Evolutionary conservation across 2,329 filamentous ascomycete genomes (phyloP).

Genomic region (Arthrinium puccinioides): DNA sequence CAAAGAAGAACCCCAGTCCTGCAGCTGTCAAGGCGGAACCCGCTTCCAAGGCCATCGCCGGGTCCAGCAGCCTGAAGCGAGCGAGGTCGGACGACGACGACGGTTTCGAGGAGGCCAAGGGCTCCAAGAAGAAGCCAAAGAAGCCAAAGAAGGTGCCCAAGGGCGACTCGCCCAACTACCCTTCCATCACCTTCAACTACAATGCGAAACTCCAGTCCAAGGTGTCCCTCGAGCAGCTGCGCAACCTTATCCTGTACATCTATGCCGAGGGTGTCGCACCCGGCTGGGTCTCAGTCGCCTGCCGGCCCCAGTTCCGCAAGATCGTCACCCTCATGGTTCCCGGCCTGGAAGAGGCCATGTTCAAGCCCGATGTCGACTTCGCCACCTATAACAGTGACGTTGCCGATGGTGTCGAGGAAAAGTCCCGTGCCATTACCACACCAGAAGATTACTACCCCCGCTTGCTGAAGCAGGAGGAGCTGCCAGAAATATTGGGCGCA

Average conservation of each 20-base stretch:
- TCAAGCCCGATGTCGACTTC: constrained; percentile 54
- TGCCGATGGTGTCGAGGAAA: constrained; percentile 18
- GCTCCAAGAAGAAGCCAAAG: constrained; percentile 36
- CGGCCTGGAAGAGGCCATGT: constrained; percentile 85
- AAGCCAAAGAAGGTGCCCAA: constrained; percentile 56
- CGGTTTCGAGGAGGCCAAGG: constrained; percentile 50
- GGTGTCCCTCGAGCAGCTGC: constrained; percentile 55
- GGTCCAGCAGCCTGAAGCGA: constrained; percentile 38
- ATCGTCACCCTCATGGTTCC: constrained; percentile 89
- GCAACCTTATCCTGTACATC: constrained; percentile 58
- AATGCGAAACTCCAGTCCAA: constrained; percentile 52
- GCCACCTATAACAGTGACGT: constrained; percentile 33
- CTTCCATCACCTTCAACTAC: constrained; percentile 49
- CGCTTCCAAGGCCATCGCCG: neutral
- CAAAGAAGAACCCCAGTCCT: too few species aligned
- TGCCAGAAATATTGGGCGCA: constrained; percentile 51
- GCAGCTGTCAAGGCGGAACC: neutral
- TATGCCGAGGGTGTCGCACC: constrained; percentile 58
- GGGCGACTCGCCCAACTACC: constrained; percentile 48
- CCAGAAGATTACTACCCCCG: constrained; percentile 56
- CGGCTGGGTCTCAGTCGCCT: constrained; percentile 56
- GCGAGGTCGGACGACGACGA: constrained; percentile 26
- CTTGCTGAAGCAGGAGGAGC: constrained; percentile 38
- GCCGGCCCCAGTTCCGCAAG: constrained; percentile 62
- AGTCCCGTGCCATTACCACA: constrained; percentile 30